A percentile compares a stretch with the other conserved stretches of the same genome.
Evolutionary conservation across 139 green algal species (phyloP).

Genomic region (Deuterostichococcus epilithicus): DNA sequence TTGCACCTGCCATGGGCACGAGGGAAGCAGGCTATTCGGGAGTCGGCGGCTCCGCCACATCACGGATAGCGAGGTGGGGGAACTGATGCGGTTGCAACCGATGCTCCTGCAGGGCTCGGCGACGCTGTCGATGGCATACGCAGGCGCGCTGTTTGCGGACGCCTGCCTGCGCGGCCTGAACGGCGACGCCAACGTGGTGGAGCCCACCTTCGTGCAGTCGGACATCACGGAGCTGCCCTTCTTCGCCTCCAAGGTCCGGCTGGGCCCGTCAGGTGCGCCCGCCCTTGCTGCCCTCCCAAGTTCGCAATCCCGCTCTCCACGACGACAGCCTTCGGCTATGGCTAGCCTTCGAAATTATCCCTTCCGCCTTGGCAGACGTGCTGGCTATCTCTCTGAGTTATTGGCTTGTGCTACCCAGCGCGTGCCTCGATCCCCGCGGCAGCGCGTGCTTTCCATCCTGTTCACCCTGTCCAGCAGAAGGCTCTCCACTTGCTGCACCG

Average conservation of each 20-base stretch:
- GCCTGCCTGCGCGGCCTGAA: slow-evolving; percentile 88
- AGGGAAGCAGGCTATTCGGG: background rate
- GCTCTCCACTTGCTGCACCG: background rate
- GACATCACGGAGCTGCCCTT: slow-evolving; percentile 78
- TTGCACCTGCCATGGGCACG: background rate
- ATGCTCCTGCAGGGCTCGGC: slow-evolving; percentile 72
- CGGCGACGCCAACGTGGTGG: slow-evolving; percentile 63
- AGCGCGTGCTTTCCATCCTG: background rate
- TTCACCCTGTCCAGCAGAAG: background rate
- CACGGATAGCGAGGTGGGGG: background rate
- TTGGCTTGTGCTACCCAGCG: background rate
- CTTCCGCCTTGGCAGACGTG: background rate
- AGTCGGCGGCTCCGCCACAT: background rate
- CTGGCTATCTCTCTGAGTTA: background rate
- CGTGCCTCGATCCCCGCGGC: background rate
- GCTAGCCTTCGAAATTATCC: background rate
- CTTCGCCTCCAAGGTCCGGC: slow-evolving; percentile 90
- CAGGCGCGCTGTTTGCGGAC: slow-evolving; percentile 93
- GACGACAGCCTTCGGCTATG: background rate
- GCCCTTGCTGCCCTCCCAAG: too few species aligned
- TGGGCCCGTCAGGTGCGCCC: slow-evolving; percentile 69
- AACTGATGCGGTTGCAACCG: background rate
- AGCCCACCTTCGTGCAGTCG: slow-evolving; percentile 88
- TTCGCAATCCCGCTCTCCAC: background rate
- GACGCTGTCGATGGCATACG: slow-evolving; percentile 98